Conservation (phyloP, 352 stramenopile genomes). For the Phytopythium aichiense region DNA sequence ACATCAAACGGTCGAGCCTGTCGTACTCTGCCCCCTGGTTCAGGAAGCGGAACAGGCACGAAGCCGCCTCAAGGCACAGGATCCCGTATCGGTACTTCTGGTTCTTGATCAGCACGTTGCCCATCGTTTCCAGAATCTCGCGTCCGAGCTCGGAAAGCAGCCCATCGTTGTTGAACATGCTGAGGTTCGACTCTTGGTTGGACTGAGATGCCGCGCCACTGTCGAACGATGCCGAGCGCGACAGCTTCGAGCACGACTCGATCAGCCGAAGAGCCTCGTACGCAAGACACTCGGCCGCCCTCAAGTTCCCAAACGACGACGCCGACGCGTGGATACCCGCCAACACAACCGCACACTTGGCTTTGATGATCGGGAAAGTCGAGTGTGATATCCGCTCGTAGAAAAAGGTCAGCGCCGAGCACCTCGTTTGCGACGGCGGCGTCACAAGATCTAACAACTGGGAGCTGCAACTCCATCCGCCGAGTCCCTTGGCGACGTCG, state of each 20-base stretch:
- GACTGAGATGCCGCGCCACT: slow-evolving; percentile 9
- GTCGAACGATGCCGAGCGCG: neutral
- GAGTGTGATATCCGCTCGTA: slow-evolving; percentile 47
- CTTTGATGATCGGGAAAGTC: slow-evolving; percentile 64
- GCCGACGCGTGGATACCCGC: slow-evolving; percentile 48
- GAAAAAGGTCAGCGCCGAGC: slow-evolving; percentile 44
- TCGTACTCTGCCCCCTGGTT: slow-evolving; percentile 75
- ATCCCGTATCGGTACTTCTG: slow-evolving; percentile 87
- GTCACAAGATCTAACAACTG: slow-evolving; percentile 52
- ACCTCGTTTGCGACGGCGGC: slow-evolving; percentile 32
- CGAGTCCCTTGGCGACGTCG: slow-evolving; percentile 38
- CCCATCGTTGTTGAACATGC: slow-evolving; percentile 74
- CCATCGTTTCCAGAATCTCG: slow-evolving; percentile 62
- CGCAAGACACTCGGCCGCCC: slow-evolving; percentile 58
- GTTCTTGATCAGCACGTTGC: slow-evolving; percentile 81
- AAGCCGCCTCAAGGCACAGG: slow-evolving; percentile 69
- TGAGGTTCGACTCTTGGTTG: slow-evolving; percentile 28
- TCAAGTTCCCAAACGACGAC: slow-evolving; percentile 42
- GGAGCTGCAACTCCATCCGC: slow-evolving; percentile 35
- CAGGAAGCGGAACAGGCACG: slow-evolving; percentile 53
- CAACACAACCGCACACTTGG: slow-evolving; percentile 62
- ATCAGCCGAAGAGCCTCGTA: slow-evolving; percentile 77
- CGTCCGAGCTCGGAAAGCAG: slow-evolving; percentile 67
- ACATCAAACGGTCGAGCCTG: slow-evolving; percentile 69
- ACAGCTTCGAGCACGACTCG: slow-evolving; percentile 37